Evolutionary conservation across 2,329 filamentous ascomycete genomes (phyloP).

Genomic region (Arthrobotrys entomopaga): DNA sequence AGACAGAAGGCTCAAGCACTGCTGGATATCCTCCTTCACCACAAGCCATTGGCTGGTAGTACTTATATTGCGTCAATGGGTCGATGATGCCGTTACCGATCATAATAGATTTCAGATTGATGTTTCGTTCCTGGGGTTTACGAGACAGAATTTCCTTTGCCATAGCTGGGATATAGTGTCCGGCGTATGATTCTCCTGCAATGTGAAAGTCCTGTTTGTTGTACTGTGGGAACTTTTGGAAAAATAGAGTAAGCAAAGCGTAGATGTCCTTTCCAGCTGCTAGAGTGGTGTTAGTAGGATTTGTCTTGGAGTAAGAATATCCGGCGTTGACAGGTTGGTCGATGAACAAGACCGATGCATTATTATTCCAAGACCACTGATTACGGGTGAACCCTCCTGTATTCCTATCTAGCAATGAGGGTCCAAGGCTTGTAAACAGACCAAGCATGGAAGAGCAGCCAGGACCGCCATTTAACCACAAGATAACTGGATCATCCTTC

Average conservation of each 20-base stretch:
- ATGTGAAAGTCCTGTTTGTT: conserved; percentile 96
- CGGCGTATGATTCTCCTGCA: conserved; percentile 91
- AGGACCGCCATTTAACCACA: conserved; percentile 95
- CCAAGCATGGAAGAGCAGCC: conserved; percentile 97
- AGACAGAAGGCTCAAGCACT: conserved; percentile 80
- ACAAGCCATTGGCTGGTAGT: conserved; percentile 98
- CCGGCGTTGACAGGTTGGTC: conserved; percentile 99
- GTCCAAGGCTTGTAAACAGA: conserved; percentile 96
- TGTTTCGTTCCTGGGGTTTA: conserved; percentile 89
- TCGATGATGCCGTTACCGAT: conserved; percentile 98
- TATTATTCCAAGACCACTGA: conserved; percentile 92
- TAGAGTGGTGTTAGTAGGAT: conserved; percentile 87
- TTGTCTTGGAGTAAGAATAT: conserved; percentile 87
- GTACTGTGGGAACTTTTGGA: conserved; percentile 98
- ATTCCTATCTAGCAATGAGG: conserved; percentile 84
- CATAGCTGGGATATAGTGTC: conserved; percentile 94
- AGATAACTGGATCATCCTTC: conserved; percentile 91
- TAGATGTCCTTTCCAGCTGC: conserved; percentile 98
- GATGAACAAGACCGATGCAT: conserved; percentile 98
- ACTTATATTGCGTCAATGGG: conserved; percentile 87
- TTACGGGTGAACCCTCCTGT: conserved; percentile 73
- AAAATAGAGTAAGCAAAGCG: conserved; percentile 95
- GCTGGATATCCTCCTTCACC: conserved; percentile 92
- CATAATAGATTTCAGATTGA: conserved; percentile 93
- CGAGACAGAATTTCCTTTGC: conserved; percentile 89